Base-by-base conservation (phyloP, 257 asterid genomes). In the Sherardia arvensis region DNA sequence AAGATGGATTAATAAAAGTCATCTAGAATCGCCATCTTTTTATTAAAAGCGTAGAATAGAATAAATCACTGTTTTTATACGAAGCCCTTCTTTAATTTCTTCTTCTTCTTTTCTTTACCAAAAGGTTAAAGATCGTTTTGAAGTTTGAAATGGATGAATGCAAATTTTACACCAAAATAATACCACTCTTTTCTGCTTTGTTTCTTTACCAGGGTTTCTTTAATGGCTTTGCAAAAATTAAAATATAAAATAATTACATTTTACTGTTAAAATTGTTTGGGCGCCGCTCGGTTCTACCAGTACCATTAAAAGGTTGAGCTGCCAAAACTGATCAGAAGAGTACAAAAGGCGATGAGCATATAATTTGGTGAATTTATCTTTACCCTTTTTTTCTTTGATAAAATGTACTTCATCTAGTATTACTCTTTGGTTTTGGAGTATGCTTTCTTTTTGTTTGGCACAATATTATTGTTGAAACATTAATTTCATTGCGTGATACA, bases 61-160 rank as follows among this genome's bases (percentile, higher is more conserved):
- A 34, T 15, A 43, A 20, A 20, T 43, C 51, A 43, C 51, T 43
- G 51, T 43, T 20, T 15, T 40, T 40, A 40, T 43, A 43, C 51
- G 20, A 43, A 17, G 21, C 51, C 51, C 4, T 15, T 7, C 12
- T 43, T 43, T 43, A 43, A 43, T 43, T 43, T 43, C 51, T 43
- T 43, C 51, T 43, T 43, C 51, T 38, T 38, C 47, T n/a, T n/a
- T n/a, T 43, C 51, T 43, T 43, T 43, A 43, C 53, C 67, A 26
- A 45, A 38, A 62, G 69, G 61, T 59, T 62, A 72, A 60, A 53
- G 64, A 61, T 21, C 51, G 17, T 43, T 43, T 43, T 43, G 51
- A 43, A 43, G 51, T 43, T 43, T 15, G 72, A 60, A 66, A 65
- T 60, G n/a, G n/a, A n/a, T 66, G 57, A 65, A 59, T 33, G 64